Evolutionary conservation across 257 asterid species (phyloP), one percentile per base, ranked within the genome.

Genomic region (Nicotiana knightiana): DNA sequence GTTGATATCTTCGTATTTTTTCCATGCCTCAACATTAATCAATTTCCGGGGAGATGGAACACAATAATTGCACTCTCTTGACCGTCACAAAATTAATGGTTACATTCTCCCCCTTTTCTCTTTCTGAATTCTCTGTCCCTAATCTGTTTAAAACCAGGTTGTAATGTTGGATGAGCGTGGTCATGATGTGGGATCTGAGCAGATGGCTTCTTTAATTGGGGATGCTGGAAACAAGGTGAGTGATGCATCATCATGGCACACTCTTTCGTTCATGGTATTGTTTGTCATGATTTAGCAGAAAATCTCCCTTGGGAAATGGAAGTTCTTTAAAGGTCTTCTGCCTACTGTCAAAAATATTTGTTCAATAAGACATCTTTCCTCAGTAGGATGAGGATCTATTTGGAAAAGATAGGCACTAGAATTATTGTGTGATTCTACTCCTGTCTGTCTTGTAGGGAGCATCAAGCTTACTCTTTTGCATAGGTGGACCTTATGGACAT

Each of bases 401-500:
- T 7, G 0, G 0, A 16, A 21, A 70, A 37, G 11, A 57, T 32
- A 15, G 0, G 28, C 46, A 7, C 46, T 75, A 15, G 1, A 75
- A 0, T 7, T 48, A 43, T 73, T 84, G 51, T 21, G 67, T 77
- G 82, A 67, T 55, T 28, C 58, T 77, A 58, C 78, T 76, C 58
- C 13, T 48, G 16, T 54, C 37, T 81, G 1, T 68, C 35, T 67
- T 59, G 54, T 57, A 91, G 97, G 98, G 97, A 43, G 89, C 95
- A 80, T 89, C 95, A 39, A 88, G 89, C 90, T 85, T 93, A 57
- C 76, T 91, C 63, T 93, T 93, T 84, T 91, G 99, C 90, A 89
- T 95, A 0, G 99, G 97, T 1, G 98, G 99, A 53, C 94, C 99
- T 21, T 92, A 93, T 75, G 99, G 99, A 28, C 99, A 91, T 79